A percentile compares a stretch with the other conserved stretches of the same genome.
Conservation (phyloP, 371 early-diverging fungal genomes). For the Apophysomyces elegans region DNA sequence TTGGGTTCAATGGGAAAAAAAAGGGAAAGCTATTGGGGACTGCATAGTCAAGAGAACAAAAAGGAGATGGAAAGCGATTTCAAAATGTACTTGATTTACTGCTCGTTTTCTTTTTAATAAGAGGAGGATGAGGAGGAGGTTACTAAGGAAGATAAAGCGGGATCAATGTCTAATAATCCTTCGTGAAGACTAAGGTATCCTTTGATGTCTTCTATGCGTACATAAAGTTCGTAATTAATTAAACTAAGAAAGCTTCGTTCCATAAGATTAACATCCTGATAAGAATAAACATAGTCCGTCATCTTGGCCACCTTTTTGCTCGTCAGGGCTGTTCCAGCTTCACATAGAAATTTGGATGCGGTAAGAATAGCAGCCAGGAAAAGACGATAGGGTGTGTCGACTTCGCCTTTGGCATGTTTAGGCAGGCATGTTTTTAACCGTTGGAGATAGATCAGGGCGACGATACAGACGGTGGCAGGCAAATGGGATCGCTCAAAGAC, state of each 20-base stretch:
- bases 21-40: too few species aligned
- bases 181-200: conserved; percentile 17
- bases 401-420: conserved; percentile 54
- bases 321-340: conserved; percentile 48
- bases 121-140: too few species aligned
- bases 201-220: conserved; percentile 16
- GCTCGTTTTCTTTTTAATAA: too few species aligned
- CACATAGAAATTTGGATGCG: conserved; percentile 55
- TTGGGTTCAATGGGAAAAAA: too few species aligned
- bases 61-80: too few species aligned
- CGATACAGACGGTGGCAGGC: conserved; percentile 35
- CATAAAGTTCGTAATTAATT: conserved; percentile 16
- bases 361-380: conserved; percentile 62
- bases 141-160: background rate
- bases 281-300: conserved; percentile 53
- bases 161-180: conserved; percentile 16
- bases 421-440: conserved; percentile 56
- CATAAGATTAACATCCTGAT: conserved; percentile 45
- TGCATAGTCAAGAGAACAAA: too few species aligned
- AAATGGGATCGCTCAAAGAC: conserved; percentile 13
- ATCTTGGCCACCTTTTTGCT: conserved; percentile 51
- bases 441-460: conserved; percentile 62
- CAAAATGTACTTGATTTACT: too few species aligned
- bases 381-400: conserved; percentile 64
- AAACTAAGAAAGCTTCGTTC: conserved; percentile 25